phyloP scores from a whole-genome alignment of 1,284 basidiomycete genomes.

The Earliella scabrosa region DNA sequence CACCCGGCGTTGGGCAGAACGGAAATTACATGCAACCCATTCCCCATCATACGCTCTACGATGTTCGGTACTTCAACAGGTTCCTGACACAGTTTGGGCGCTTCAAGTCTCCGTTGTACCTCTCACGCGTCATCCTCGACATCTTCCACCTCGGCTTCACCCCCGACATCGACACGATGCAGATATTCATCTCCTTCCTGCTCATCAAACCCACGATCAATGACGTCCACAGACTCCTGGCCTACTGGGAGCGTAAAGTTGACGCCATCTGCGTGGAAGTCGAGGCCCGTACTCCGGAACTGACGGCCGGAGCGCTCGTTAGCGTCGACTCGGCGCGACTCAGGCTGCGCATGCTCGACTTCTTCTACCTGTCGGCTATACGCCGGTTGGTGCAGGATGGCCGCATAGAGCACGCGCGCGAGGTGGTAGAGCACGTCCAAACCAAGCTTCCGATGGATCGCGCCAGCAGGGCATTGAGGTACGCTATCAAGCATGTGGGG shows the following conservation, averaged over 20 bases:
- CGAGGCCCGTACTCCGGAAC: too few relatives aligned
- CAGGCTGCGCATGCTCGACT: background rate
- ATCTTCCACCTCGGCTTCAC: constrained; percentile 37
- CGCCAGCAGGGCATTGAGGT: background rate
- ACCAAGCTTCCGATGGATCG: background rate
- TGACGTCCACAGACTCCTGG: background rate
- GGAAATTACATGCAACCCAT: constrained; percentile 4
- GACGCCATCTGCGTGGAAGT: background rate
- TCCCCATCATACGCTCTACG: constrained; percentile 21
- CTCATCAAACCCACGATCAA: background rate
- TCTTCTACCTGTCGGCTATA: background rate
- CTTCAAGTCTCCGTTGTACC: background rate
- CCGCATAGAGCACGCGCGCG: background rate
- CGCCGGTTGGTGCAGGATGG: background rate
- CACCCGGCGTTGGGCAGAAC: background rate
- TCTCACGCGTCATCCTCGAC: constrained; percentile 36
- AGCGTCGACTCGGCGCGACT: background rate
- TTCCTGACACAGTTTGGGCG: constrained; percentile 30
- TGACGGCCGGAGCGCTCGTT: too few relatives aligned
- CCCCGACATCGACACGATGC: constrained; percentile 25
- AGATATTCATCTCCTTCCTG: background rate
- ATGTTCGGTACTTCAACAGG: constrained; percentile 29
- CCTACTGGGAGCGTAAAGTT: background rate
- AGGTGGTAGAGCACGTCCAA: background rate
- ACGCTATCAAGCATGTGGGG: background rate